Base-by-base conservation (phyloP, 192 early-diverging fungal species). In the Podochytrium sp. region DNA sequence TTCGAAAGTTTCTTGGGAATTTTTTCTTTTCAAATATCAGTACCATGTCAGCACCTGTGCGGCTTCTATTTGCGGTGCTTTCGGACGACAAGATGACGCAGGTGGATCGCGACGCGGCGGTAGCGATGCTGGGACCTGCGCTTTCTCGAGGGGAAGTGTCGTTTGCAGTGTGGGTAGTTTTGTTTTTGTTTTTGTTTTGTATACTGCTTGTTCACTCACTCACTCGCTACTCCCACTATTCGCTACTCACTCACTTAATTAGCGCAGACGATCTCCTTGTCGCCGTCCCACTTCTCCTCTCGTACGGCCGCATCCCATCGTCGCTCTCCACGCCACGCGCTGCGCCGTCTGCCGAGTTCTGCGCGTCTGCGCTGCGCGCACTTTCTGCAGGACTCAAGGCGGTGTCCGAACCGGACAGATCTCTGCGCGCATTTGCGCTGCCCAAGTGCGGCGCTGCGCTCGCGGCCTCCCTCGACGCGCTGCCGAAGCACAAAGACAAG, bases 281-380 rank as follows among this genome's bases (percentile, higher is more conserved):
- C 27, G 37, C 40, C 5, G 16, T 29, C 4, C 63, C 63, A 14
- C 29, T 65, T 49, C 63, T 65, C 12, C 37, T 65, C 32, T 3
- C 16, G 16, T 29, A 65, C 41, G 63, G 63, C 5, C 5, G 27
- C 23, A 65, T 65, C 16, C 63, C 63, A 6, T 10, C 42, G 20
- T 27, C 5, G 7, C 27, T 47, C 7, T 27, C 14, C 0, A 16
- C 39, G 7, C 4, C 12, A 3, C 38, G 40, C 20, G 42, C 63
- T 43, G 47, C 30, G 10, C 14, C 59, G 12, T 65, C 63, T 4
- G 63, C 41, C n/a, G 63, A 65, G 47, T 47, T 65, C 39, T 43
- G 47, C 18, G 47, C 42, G 4, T 37, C 6, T 47, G 38, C 38
- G 4, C 29, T 65, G 6, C 14, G 47, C 4, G 37, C 63, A 12